Evolutionary conservation across 768 basidiomycete genomes (phyloP), one percentile per base, ranked within the genome.

Genomic region (Chalciporus piperatus): DNA sequence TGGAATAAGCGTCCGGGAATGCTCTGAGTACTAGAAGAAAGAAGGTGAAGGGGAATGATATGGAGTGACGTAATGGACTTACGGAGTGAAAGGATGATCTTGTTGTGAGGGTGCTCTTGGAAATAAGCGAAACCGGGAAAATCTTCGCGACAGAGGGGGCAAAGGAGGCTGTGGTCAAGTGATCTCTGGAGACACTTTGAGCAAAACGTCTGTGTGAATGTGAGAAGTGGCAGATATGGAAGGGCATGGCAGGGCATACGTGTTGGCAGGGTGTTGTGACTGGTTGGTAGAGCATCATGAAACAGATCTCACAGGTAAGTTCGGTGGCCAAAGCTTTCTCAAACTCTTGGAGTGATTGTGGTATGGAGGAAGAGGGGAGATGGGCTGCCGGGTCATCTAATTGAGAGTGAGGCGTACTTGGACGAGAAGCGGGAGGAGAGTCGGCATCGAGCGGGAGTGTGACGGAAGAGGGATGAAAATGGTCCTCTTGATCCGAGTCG

Each of bases 211-310:
- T 95, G 61, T 44, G 19, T 6, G 33, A 40, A 50, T 28, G 45
- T 64, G 51, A 56, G 56, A 41, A 28, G 27, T 33, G 47, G 22
- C 1, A 57, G 48, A 47, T 12, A 32, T 13, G 44, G 39, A 41
- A 32, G 48, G 50, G 16, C 2, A 32, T 13, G 44, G 39, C 41
- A 32, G 48, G 50, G 16, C 85, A 63, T 64, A 90, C 92, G 72
- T 98, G 96, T 68, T 98, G 95, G 69, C 96, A 98, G 12, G 92
- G 90, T 3, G 95, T 90, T 14, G 96, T 98, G 45, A 94, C 77
- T 6, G 96, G 94, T 56, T 91, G 83, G 70, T 84, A 84, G 57
- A 94, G 75, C 35, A 97, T 72, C 63, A 79, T 78, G 64, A 89
- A 89, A 71, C 96, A 98, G 30, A 98, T 94, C 68, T 94, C 89